Base-by-base conservation (phyloP, 129 eudicot genomes). In the Ambrosia artemisiifolia region DNA sequence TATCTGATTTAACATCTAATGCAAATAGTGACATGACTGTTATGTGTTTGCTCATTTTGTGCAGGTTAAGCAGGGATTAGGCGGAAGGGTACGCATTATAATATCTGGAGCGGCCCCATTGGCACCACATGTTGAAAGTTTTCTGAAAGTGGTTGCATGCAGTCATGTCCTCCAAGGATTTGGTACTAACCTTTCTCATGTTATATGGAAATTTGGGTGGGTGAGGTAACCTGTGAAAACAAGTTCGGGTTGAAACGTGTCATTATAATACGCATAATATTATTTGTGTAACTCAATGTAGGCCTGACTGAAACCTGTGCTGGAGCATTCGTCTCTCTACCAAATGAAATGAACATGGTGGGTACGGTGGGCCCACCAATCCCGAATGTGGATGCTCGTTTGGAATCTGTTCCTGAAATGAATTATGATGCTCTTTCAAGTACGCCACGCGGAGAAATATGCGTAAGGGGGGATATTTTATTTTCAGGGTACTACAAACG, bases 351-450 rank as follows among this genome's bases (percentile, higher is more conserved):
- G 70, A 53, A 44, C 65, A 87, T 87, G 96, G 61, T 90, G 75
- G 93, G 96, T 32, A 90, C 96, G n/a, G 96, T 90, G 72, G 96
- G 94, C 33, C 93, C 96, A 48, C 96, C 96, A 1, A 81, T 90
- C 35, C 96, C 96, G 46, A 84, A 84, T 69, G 74, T 87, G 82
- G 88, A 87, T 74, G 87, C 88, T 6, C 78, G 96, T 75, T 79
- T 90, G 65, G 94, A 87, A 82, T 90, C 96, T 49, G 88, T 87
- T 72, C 91, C 94, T 14, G 96, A 90, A 79, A 90, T 87, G 94
- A 85, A 83, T 13, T 90, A 90, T 28, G 91, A 90, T 78, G 96
- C 96, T 67, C 85, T 83, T 81, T 80, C 91, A 34, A 71, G 73
- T 65, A 83, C 80, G 17, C 93, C 96, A 67, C 86, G 84, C 3